Evolutionary conservation across 139 green algal genomes (phyloP), one percentile per base, ranked within the genome.

Genomic region (Picochlorum sp.): DNA sequence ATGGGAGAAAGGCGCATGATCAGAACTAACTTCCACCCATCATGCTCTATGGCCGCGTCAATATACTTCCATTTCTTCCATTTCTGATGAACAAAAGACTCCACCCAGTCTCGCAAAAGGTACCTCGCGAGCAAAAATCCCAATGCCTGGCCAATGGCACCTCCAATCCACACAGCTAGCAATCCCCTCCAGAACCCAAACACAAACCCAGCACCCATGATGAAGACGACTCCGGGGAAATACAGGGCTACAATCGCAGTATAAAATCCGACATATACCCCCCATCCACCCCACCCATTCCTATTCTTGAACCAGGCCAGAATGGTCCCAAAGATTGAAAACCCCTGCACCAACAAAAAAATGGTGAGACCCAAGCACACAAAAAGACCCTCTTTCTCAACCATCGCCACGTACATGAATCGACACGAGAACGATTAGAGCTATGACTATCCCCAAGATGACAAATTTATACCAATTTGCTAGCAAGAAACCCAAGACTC

Each of bases 1-100:
- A 65, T 26, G 16, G 65, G 64, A 3, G 50, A 73, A 58, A 87
- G 69, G 16, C 81, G 76, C 51, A 86, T 63, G 49, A 87, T 64
- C 56, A 82, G 66, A 23, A 87, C 69, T 58, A 87, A 69, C 65
- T 86, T 87, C 77, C 78, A 86, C 20, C 80, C 78, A n/a, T 86
- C 78, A 20, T 59, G 41, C 64, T 79, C 72, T 13, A 86, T 79
- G 3, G 80, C 80, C 41, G 63, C 71, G 62, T 86, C 80, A 6
- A 86, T 67, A 46, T 58, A 52, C 4, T 77, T 69, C 81, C 81
- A 87, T 50, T 76, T 74, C 37, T 57, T 61, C 58, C 69, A 87
- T 68, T 76, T 80, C 15, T 52, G 56, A 21, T 47, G 44, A 68
- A 82, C 30, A 41, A 76, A 69, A 18, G 3, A 34, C 6, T 78